Base-by-base conservation (phyloP, 2,329 filamentous ascomycete species). In the Alternaria arbusti region DNA sequence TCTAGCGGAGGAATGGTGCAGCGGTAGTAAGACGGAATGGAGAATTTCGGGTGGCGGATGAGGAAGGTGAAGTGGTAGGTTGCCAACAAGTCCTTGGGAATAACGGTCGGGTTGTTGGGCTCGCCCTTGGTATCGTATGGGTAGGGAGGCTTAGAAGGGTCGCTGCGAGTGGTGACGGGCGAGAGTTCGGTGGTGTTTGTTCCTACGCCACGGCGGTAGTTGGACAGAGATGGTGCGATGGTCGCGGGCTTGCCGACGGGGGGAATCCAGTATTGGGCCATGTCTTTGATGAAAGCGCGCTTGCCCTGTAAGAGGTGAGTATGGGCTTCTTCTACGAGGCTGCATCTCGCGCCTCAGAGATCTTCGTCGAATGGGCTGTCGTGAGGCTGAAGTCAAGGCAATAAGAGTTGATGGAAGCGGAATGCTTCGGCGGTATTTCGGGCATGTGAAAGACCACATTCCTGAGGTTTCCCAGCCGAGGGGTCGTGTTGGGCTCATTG, bases 271-370 rank as follows among this genome's bases (percentile, higher is more conserved):
- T 98, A 98, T 82, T 97, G 91, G 59, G 92, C 90, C 84, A 98
- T 99, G 80, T 98, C 96, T 82, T 99, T 99, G 87, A 99, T 96
- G 84, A 98, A 97, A 73, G 97, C 84, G 72, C 95, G 92, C 84
- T 97, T 97, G 74, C 90, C 91, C 92, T 96, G 71, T 13, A 10
- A 17, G 9, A 50, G 30, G 70, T 78, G 59, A 79, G 76, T 59
- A 63, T 62, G 55, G 54, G 55, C 1, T 40, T 56, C 55, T 30
- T 56, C 20, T 11, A 5, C 6, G 1, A 23, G 7, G 5, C 23
- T 7, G 4, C 26, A 11, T 46, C 2, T 9, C 57, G 25, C 26
- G 11, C 22, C 11, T 30, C 13, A 8, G 36, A 43, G 4, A 4
- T 36, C 7, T 46, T n/a, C 55, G 12, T 51, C 22, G 7, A 13